phyloP scores from a whole-genome alignment of 305 asterid genomes.

The Fraxinus ornus region DNA sequence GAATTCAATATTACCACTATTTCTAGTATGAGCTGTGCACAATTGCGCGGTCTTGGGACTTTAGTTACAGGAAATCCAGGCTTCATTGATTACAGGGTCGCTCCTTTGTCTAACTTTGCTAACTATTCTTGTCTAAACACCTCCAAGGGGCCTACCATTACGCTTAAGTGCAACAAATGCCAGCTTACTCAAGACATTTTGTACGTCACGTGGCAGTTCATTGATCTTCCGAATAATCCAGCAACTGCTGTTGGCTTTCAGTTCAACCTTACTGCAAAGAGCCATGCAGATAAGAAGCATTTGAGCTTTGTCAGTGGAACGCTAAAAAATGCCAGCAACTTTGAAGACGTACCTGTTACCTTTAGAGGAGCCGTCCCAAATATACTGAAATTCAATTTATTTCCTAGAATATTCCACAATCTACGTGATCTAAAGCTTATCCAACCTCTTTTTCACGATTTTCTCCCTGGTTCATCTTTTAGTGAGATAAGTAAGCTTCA shows the following conservation, averaged over 20 bases:
- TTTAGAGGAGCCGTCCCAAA: conserved; percentile 75
- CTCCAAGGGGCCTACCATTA: conserved; percentile 72
- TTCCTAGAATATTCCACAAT: conserved; percentile 78
- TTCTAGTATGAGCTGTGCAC: conserved; percentile 88
- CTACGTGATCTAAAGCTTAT: conserved; percentile 69
- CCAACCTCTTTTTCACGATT: conserved; percentile 91
- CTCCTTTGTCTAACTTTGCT: conserved; percentile 69
- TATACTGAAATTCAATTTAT: conserved; percentile 78
- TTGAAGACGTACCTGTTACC: conserved; percentile 53
- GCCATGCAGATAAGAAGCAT: conserved; percentile 54
- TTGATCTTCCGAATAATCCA: conserved; percentile 83
- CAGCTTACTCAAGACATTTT: conserved; percentile 54
- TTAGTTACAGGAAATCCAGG: conserved; percentile 64
- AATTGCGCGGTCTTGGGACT: conserved; percentile 83
- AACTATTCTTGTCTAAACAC: conserved; percentile 85
- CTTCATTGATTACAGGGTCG: conserved; percentile 54
- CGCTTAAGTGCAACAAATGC: conserved; percentile 67
- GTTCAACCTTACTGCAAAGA: conserved; percentile 82
- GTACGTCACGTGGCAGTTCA: conserved; percentile 80
- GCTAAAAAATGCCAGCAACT: conserved; percentile 54
- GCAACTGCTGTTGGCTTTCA: conserved; percentile 90
- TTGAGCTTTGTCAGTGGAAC: conserved; percentile 85
- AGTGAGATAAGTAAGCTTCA: conserved; percentile 61
- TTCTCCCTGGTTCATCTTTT: conserved; percentile 81
- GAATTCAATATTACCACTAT: conserved; percentile 81